Base-by-base conservation (phyloP, 176 grass and related monocot genomes). In the Cenchrus purpureus region DNA sequence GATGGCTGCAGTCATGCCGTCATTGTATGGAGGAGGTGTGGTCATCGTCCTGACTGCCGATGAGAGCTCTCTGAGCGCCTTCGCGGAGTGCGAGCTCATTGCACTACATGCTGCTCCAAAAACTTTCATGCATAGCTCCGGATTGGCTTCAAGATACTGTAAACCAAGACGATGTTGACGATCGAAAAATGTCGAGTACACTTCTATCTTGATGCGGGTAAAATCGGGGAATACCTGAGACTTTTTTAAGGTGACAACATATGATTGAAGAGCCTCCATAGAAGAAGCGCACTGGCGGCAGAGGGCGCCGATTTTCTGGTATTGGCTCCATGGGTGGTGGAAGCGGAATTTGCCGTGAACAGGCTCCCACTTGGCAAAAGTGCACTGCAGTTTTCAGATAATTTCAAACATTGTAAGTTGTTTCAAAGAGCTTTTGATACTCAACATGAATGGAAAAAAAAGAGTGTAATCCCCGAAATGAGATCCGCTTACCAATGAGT, bases 301-400 rank as follows among this genome's bases (percentile, higher is more conserved):
- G 25, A 91, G 81, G 74, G 84, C 84, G 81, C 92, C 95, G 13
- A 97, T 51, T 73, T 89, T 94, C 19, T 91, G 92, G 80, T 97
- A 97, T 43, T 94, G 92, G 68, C 74, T 79, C 95, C 95, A 97
- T 19, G 95, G 95, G 73, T 94, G 90, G 9, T 81, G 88, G 81
- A 94, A 94, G 29, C 81, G 69, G 74, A 97, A 97, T 73, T 87
- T 90, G 3, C 92, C 95, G 50, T 97, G 95, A 10, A 88, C 55
- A 11, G 95, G 95, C 67, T 97, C 95, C 95, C 95, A 97, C 60
- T 87, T 92, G 73, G 95, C 90, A 72, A 97, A 91, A 75, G 86
- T 92, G 58, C 76, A 73, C 95, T 97, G 92, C 81, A 82, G 43
- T 61, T 80, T 78, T 8, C 2, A 40, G 37, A 40, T 4, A 40